Percentiles rank a stretch among this genome's conserved stretches.
phyloP scores from a whole-genome alignment of 164 flowering plant species.

The Vitis labrusca region DNA sequence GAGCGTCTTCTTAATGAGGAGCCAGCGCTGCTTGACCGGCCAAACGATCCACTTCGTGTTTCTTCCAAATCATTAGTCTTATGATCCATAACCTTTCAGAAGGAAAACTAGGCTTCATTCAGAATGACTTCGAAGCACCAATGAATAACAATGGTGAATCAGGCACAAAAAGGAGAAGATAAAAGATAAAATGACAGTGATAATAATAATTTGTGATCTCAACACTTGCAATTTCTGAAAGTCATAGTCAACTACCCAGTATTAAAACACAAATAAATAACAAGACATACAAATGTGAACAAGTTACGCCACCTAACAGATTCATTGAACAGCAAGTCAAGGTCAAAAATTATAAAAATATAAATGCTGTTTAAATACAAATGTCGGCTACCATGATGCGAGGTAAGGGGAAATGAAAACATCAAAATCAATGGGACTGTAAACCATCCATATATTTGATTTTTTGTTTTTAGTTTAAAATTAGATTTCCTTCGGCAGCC shows the following conservation, averaged over 20 bases:
- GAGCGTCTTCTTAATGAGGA: conserved; percentile 47
- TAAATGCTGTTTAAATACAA: neutral
- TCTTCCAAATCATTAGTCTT: conserved; percentile 15
- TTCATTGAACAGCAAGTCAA: neutral
- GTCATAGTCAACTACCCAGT: neutral
- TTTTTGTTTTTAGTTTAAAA: too few species aligned
- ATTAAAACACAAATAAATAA: neutral
- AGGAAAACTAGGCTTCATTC: neutral
- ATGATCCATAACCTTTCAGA: conserved; percentile 19
- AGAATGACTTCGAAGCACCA: neutral
- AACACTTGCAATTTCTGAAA: neutral
- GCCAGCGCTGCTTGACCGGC: conserved; percentile 25
- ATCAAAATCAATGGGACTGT: too few species aligned
- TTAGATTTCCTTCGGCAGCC: too few species aligned
- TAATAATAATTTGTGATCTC: neutral
- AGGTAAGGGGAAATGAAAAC: too few species aligned
- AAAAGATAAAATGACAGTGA: neutral
- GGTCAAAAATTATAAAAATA: neutral
- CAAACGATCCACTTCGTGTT: conserved; percentile 22
- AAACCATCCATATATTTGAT: too few species aligned
- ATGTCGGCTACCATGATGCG: too few species aligned
- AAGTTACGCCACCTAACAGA: neutral
- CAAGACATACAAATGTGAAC: neutral
- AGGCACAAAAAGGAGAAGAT: neutral
- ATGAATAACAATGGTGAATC: too few species aligned